Percentiles rank a stretch among this genome's conserved stretches.
These are phyloP conservation scores for Porphyrellus cyaneotinctus DNA, from an alignment of 768 basidiomycete species.

Conservation along the genomic window DNA sequence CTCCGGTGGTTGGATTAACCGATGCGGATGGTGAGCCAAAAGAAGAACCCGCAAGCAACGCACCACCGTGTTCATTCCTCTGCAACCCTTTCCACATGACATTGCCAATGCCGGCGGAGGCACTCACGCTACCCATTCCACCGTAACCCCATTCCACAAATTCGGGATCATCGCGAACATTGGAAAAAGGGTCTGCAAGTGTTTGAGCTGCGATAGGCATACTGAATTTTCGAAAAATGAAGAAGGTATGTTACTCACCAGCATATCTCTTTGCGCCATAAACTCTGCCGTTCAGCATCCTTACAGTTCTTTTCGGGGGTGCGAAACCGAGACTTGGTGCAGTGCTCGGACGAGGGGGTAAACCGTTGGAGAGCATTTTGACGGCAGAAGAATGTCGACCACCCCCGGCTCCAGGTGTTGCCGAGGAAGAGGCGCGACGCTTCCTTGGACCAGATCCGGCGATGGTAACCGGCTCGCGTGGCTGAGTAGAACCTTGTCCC, in stretches of 20 bases:
- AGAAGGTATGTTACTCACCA: conserved; percentile 10
- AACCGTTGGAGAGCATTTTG: conserved; percentile 1
- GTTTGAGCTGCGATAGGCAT: conserved; percentile 20
- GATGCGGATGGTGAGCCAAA: background rate
- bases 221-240: background rate
- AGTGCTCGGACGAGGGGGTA: conserved; percentile 5
- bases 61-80: conserved; percentile 24
- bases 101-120: conserved; percentile 25
- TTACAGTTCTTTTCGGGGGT: conserved; percentile 36
- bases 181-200: conserved; percentile 58
- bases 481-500: conserved; percentile 1
- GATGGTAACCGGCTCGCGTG: background rate
- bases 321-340: conserved; percentile 3
- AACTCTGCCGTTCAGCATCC: conserved; percentile 83
- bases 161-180: conserved; percentile 61
- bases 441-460: conserved; percentile 7
- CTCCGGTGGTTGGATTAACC: conserved; percentile 27
- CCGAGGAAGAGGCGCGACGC: conserved; percentile 25
- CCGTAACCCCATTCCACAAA: conserved; percentile 94
- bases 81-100: conserved; percentile 29
- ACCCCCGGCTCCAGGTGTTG: conserved; percentile 25
- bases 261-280: conserved; percentile 53
- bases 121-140: conserved; percentile 64
- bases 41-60: conserved; percentile 19
- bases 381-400: conserved; percentile 24